phyloP scores from a whole-genome alignment of 2,329 filamentous ascomycete species.

The Sordariomycetes sp. region DNA sequence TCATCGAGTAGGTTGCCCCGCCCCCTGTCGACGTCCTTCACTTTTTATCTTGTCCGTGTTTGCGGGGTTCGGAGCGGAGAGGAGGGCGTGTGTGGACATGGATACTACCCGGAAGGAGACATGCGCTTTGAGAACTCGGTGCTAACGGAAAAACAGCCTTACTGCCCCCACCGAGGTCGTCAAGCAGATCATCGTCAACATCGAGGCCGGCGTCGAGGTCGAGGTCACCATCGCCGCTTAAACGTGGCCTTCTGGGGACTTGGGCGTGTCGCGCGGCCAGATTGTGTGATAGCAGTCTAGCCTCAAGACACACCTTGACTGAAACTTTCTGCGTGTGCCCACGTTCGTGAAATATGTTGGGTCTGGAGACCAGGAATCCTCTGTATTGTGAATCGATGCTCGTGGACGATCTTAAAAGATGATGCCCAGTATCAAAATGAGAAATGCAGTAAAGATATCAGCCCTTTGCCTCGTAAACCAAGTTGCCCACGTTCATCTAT shows the following conservation, averaged over 20 bases:
- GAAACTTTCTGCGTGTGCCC: neutral
- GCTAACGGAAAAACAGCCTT: slow-evolving; percentile 40
- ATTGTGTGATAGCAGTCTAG: neutral
- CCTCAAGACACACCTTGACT: neutral
- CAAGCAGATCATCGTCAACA: slow-evolving; percentile 96
- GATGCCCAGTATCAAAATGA: too few species aligned
- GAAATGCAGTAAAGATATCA: too few species aligned
- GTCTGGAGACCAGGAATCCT: neutral
- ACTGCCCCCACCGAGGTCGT: slow-evolving; percentile 96
- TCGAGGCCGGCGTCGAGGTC: slow-evolving; percentile 87
- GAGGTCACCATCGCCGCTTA: slow-evolving; percentile 88
- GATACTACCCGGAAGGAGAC: too few species aligned
- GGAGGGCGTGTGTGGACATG: neutral
- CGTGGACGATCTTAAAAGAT: too few species aligned
- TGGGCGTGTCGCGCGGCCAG: neutral
- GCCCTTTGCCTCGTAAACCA: too few species aligned
- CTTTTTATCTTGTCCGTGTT: neutral
- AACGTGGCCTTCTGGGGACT: slow-evolving; percentile 12
- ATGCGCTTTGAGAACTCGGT: slow-evolving; percentile 7
- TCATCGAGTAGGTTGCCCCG: slow-evolving; percentile 63
- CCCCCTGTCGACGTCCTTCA: neutral
- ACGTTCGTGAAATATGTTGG: neutral
- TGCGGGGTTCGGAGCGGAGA: neutral
- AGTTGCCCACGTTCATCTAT: too few species aligned
- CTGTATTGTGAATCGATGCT: neutral